Base-by-base conservation (phyloP, 371 early-diverging fungal species). In the Apophysomyces elegans region DNA sequence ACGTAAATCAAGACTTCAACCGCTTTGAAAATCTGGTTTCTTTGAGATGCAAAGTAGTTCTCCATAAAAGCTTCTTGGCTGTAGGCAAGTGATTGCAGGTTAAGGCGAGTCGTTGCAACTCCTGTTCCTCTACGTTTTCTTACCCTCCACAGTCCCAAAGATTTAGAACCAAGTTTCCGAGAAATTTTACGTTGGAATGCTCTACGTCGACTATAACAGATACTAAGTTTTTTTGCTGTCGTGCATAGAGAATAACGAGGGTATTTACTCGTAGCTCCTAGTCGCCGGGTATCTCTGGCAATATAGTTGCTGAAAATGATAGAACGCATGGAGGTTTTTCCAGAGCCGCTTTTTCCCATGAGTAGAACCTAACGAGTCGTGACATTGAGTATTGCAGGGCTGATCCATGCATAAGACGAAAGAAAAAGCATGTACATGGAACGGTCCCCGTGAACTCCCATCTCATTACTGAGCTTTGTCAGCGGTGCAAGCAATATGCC, bases 1-100 rank as follows among this genome's bases (percentile, higher is more conserved):
- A 97, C 96, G 71, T 96, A 98, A 69, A 98, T 97, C 38, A 98
- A 84, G 35, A 98, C 96, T 78, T 97, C 97, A n/a, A 97, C 98
- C 76, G 96, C 95, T 60, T 94, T 90, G 77, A 98, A 98, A 47
- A 98, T 95, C 69, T 94, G 92, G 64, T 97, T 96, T 64, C 92
- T 84, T 70, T 96, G 95, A 44, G 92, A 88, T 16, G 92, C 88
- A 83, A 97, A 90, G 75, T 96, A 98, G 77, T 92, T 95, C 74
- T 97, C 96, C 96, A 98, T 93, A 78, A 97, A 98, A 18, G 92
- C 90, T 69, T 96, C 95, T 78, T 98, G 97, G 9, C 95, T 92
- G 74, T 16, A 37, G 21, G 35, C 41, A 4, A 41, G 1, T 26
- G 32, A 3, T 26, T 26, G 2, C 41, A 41, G n/a, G 26, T 14